These are phyloP conservation scores for Phytophthora agathidicida DNA, from an alignment of 352 stramenopile species.

Conservation along the genomic window DNA sequence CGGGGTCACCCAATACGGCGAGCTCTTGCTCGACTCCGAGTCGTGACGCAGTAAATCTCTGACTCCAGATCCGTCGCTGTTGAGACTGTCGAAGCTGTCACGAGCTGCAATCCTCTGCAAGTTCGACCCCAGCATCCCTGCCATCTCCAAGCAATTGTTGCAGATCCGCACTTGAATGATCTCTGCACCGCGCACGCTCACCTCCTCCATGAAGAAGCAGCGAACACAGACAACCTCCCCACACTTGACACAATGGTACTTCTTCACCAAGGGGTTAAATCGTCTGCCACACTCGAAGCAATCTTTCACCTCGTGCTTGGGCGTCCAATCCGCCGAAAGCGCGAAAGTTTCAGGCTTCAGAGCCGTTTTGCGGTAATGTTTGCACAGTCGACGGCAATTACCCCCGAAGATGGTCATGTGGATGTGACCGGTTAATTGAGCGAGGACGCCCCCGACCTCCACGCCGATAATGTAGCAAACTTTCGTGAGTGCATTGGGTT, in stretches of 20 bases:
- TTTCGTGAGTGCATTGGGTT: conserved; percentile 41
- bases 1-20: background rate
- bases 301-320: conserved; percentile 23
- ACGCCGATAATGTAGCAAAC: conserved; percentile 56
- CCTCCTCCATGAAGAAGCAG: conserved; percentile 37
- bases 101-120: conserved; percentile 14
- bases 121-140: conserved; percentile 25
- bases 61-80: conserved; percentile 24
- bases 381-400: conserved; percentile 46
- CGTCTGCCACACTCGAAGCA: conserved; percentile 31
- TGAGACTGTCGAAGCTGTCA: conserved; percentile 27
- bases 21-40: conserved; percentile 12
- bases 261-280: conserved; percentile 40
- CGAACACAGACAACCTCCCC: conserved; percentile 30
- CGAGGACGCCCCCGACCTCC: conserved; percentile 25
- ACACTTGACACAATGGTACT: conserved; percentile 34
- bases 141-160: conserved; percentile 18
- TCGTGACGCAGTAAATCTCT: conserved; percentile 28
- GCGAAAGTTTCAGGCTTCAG: conserved; percentile 45
- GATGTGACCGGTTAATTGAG: conserved; percentile 35
- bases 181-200: conserved; percentile 45
- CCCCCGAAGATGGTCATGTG: conserved; percentile 52
- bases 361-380: conserved; percentile 42
- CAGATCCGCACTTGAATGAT: conserved; percentile 44
- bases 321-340: conserved; percentile 30